Base-by-base conservation (phyloP, 371 early-diverging fungal species). In the Mucor saturninus region DNA sequence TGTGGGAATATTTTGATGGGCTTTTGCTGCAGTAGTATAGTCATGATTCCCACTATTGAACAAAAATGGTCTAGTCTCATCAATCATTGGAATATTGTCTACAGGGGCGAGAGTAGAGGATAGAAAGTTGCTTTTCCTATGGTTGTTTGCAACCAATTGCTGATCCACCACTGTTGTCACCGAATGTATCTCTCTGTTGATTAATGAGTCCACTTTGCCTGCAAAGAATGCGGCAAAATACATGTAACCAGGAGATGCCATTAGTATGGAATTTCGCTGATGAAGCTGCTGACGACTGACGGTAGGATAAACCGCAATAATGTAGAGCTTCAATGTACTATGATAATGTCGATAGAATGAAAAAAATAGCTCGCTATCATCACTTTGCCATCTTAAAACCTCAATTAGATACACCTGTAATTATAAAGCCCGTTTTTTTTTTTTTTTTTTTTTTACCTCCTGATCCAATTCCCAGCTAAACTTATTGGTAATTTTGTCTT, bases 281-380 rank as follows among this genome's bases (percentile, higher is more conserved):
- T 64, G 26, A 63, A 73, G n/a, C 57, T 65, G 28, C 62, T 71
- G 26, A 51, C 49, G 72, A 55, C 50, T 21, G 2, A 78, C 63
- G 2, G 61, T 49, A 21, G 71, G 67, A 28, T 72, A 49, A 3
- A 67, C 69, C 5, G 55, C 59, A 8, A 54, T 53, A 29, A 83
- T 60, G 49, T 82, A 81, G 5, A 63, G 63, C 10, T 68, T 65
- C 13, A 86, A 62, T 21, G 71, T 69, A 8, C 71, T 56, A 60
- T 86, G 85, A 51, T 86, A 86, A 46, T 81, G 80, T 13, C 79
- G 73, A 59, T 84, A 86, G 65, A 86, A 86, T 21, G 82, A 68
- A 56, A 85, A 83, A 54, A 83, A 86, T 6, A 86, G 58, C 42
- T 83, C 85, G 32, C 85, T 83, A 52, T 86, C 86, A 29, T 85